These are phyloP conservation scores for Oenanthe javanica DNA, from an alignment of 140 eudicot species.

Conservation along the genomic window DNA sequence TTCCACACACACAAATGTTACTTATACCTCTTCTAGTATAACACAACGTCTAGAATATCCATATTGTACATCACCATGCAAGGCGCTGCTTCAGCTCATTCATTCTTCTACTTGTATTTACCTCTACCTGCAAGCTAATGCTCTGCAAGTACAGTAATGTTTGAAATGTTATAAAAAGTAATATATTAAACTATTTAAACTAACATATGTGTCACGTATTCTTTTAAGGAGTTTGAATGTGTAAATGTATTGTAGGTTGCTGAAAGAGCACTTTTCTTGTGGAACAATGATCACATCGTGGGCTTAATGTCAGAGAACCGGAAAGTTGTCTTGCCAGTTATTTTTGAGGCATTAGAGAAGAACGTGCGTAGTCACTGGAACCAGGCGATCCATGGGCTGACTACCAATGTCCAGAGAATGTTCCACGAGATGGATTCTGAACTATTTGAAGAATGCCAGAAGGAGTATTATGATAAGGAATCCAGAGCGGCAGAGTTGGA, in stretches of 20 bases:
- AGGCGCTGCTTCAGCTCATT: background rate
- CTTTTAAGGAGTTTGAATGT: background rate
- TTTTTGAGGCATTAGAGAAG: conserved; percentile 66
- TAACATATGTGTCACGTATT: background rate
- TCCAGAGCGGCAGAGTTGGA: conserved; percentile 34
- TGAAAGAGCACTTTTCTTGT: conserved; percentile 10
- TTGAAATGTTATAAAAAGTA: background rate
- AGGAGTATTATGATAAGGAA: conserved; percentile 32
- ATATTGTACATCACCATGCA: background rate
- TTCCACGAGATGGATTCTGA: conserved; percentile 74
- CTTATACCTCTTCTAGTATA: too few relatives aligned
- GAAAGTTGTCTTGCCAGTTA: conserved; percentile 50
- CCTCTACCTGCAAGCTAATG: background rate
- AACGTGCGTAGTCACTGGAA: conserved; percentile 74
- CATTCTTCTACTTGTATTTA: background rate
- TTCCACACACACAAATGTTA: background rate
- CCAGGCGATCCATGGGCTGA: conserved; percentile 61
- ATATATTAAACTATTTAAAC: background rate
- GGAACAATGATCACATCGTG: conserved; percentile 14
- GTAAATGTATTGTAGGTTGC: conserved; percentile 7
- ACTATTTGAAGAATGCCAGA: conserved; percentile 63
- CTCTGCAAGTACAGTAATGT: background rate
- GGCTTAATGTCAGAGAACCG: conserved; percentile 15
- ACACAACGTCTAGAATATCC: background rate
- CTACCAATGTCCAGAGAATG: conserved; percentile 68